Percentiles rank a stretch among this genome's conserved stretches.
These are phyloP conservation scores for Stephanocyclus meneghinianus DNA, from an alignment of 352 stramenopile species.

Conservation along the genomic window DNA sequence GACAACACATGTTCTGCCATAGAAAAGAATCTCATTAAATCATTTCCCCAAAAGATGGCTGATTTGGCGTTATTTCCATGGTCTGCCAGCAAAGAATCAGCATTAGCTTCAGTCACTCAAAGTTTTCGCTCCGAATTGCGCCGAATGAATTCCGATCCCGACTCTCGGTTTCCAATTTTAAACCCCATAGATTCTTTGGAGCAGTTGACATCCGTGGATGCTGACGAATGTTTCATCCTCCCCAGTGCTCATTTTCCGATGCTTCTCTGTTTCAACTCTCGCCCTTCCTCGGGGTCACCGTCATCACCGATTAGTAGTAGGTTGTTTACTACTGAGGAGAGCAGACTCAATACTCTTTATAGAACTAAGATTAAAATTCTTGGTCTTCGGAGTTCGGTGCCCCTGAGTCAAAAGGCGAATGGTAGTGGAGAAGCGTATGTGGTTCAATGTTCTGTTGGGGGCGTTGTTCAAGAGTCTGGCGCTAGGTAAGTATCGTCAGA, in stretches of 20 bases:
- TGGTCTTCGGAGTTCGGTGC: constrained; percentile 26
- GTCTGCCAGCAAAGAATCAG: constrained; percentile 70
- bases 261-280: constrained; percentile 75
- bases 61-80: constrained; percentile 74
- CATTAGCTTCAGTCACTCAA: constrained; percentile 63
- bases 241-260: constrained; percentile 81
- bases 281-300: constrained; percentile 1
- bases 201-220: constrained; percentile 61
- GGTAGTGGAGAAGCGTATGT: constrained; percentile 46
- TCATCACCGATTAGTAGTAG: constrained; percentile 2
- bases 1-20: constrained; percentile 68
- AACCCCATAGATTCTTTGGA: constrained; percentile 75
- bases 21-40: constrained; percentile 72
- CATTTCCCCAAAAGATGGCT: constrained; percentile 75
- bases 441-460: constrained; percentile 63
- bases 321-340: constrained; percentile 1
- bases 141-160: constrained; percentile 31
- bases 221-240: constrained; percentile 77
- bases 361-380: constrained; percentile 72
- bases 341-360: constrained; percentile 56
- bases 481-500: constrained; percentile 27
- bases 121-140: constrained; percentile 61
- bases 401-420: constrained; percentile 1
- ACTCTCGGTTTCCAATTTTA: constrained; percentile 52
- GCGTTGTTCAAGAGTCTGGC: constrained; percentile 58